phyloP scores from a whole-genome alignment of 2,329 filamentous ascomycete genomes.

The Aureobasidium sp. region DNA sequence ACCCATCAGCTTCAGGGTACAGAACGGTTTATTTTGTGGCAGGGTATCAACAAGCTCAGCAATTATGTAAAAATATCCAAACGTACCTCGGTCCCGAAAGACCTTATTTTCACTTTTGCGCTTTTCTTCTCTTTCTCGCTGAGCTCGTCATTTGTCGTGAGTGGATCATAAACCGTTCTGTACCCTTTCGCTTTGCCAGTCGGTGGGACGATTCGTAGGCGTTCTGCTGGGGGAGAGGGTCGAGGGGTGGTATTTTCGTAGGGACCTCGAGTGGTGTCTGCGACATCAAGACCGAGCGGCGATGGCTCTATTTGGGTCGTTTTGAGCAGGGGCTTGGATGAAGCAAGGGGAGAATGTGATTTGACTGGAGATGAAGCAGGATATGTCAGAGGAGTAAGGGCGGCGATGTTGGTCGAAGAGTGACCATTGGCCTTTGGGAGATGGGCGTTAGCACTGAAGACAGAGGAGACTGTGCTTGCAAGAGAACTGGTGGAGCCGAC shows the following conservation, averaged over 20 bases:
- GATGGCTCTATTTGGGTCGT: slow-evolving; percentile 14
- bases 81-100: slow-evolving; percentile 35
- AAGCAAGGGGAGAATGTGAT: slow-evolving; percentile 41
- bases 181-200: slow-evolving; percentile 48
- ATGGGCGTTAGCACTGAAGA: slow-evolving; percentile 53
- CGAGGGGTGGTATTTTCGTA: slow-evolving; percentile 25
- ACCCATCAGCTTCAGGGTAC: slow-evolving; percentile 33
- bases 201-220: slow-evolving; percentile 41
- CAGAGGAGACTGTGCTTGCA: slow-evolving; percentile 61
- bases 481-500: slow-evolving; percentile 66
- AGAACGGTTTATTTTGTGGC: slow-evolving; percentile 28
- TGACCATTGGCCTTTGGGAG: slow-evolving; percentile 49
- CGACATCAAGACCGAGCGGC: background rate
- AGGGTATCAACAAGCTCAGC: slow-evolving; percentile 30
- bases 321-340: slow-evolving; percentile 19
- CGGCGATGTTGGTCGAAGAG: slow-evolving; percentile 41
- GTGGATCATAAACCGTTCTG: slow-evolving; percentile 55
- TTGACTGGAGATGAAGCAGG: slow-evolving; percentile 58
- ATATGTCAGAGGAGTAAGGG: slow-evolving; percentile 58
- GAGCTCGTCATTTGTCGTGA: slow-evolving; percentile 45
- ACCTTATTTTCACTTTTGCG: slow-evolving; percentile 26
- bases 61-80: slow-evolving; percentile 26
- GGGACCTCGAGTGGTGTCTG: background rate
- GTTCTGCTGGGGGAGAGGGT: slow-evolving; percentile 35
- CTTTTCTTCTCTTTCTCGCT: slow-evolving; percentile 47